phyloP scores from a whole-genome alignment of 257 asterid genomes.

The Voacanga thouarsii region DNA sequence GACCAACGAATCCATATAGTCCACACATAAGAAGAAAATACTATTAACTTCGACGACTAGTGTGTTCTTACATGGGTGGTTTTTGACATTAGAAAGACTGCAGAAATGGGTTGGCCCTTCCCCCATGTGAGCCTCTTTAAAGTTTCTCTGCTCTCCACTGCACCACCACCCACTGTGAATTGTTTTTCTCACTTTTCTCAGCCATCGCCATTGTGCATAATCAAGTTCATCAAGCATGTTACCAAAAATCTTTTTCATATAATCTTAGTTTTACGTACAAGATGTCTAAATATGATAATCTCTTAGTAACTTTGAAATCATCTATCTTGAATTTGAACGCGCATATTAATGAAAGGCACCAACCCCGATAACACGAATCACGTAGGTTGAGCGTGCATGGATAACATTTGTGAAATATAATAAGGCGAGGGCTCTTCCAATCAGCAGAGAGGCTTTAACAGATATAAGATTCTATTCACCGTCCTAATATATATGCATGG shows the following conservation, averaged over 20 bases:
- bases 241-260: no score
- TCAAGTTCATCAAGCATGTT: no score
- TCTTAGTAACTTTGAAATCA: no score
- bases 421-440: neutral
- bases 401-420: neutral
- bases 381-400: conserved; percentile 1
- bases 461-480: conserved; percentile 18
- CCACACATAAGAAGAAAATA: conserved; percentile 3
- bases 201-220: no score
- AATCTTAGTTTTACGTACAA: no score
- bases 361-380: neutral
- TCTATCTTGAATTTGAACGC: no score
- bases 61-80: neutral
- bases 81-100: neutral
- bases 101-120: conserved; percentile 6
- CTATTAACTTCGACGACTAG: neutral
- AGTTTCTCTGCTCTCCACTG: neutral
- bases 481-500: neutral
- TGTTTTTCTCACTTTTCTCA: neutral
- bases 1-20: conserved; percentile 11
- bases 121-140: conserved; percentile 14
- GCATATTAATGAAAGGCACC: no score
- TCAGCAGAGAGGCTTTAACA: neutral
- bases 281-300: no score
- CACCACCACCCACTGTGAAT: neutral